These are phyloP conservation scores for Candida pseudoglaebosa DNA, from an alignment of 805 yeast genomes.

Conservation along the genomic window DNA sequence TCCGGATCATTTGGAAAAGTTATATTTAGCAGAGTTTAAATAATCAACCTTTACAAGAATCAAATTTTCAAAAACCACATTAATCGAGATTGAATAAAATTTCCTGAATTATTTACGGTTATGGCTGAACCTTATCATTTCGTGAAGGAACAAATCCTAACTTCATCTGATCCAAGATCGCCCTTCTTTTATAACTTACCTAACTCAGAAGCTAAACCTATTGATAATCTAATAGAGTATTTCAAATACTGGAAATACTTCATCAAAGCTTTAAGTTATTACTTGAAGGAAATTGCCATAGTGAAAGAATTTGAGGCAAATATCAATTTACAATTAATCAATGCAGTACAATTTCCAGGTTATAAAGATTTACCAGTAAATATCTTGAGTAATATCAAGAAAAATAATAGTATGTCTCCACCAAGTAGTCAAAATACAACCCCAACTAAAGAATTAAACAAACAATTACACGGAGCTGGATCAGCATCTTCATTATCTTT, in stretches of 20 bases:
- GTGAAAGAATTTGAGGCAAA: slow-evolving; percentile 45
- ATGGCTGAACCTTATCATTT: slow-evolving; percentile 2
- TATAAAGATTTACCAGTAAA: slow-evolving; percentile 37
- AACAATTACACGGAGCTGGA: slow-evolving; percentile 7
- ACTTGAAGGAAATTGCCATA: slow-evolving; percentile 41
- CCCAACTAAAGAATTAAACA: slow-evolving; percentile 10
- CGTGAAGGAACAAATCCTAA: slow-evolving; percentile 23
- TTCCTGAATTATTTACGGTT: too few relatives aligned
- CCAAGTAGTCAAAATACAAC: slow-evolving; percentile 4
- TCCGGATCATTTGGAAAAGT: too few relatives aligned
- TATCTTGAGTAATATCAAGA: slow-evolving; percentile 4
- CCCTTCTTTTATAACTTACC: slow-evolving; percentile 42
- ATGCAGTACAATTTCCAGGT: slow-evolving; percentile 38
- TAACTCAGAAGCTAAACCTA: slow-evolving; percentile 32
- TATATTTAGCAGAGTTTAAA: too few relatives aligned
- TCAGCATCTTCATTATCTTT: background rate
- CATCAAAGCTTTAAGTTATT: slow-evolving; percentile 32
- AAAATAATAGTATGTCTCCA: slow-evolving; percentile 1
- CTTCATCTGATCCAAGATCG: slow-evolving; percentile 29
- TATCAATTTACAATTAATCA: slow-evolving; percentile 34
- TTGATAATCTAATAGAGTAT: slow-evolving; percentile 32
- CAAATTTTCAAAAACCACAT: too few relatives aligned
- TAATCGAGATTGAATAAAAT: too few relatives aligned
- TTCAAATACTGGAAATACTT: slow-evolving; percentile 41
- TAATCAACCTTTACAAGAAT: too few relatives aligned